Base-by-base conservation (phyloP, 2,329 filamentous ascomycete genomes). In the Phialemoniopsis sp. region DNA sequence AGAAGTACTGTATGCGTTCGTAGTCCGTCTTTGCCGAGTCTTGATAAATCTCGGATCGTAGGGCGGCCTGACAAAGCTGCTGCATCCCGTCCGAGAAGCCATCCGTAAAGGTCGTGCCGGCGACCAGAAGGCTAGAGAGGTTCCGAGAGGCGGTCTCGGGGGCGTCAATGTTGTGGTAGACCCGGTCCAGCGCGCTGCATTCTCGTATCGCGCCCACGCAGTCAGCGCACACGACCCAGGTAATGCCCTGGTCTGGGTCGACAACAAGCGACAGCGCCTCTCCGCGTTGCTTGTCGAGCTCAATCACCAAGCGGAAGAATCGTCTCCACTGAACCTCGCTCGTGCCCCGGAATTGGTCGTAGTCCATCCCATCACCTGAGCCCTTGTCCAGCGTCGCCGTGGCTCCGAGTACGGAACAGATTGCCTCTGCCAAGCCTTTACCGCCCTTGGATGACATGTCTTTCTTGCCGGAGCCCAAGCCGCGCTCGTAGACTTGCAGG, bases 211-310 rank as follows among this genome's bases (percentile, higher is more conserved):
- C 81, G 4, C 87, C 85, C 36, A 94, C 70, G 26, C 85, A 80
- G 60, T 96, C 90, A 2, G 90, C 82, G 52, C 89, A 85, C 5
- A 95, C 73, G 34, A 94, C 75, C 89, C 89, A 96, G 2, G 88
- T 78, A 66, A 90, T 76, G 36, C 84, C 82, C 9, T 76, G 73
- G 35, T 78, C 72, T 1, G 74, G 60, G 53, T 97, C 93, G 40
- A 87, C 81, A 1, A 82, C 78, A 33, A 97, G 68, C 2, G 87
- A 82, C 33, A 97, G 64, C 1, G 87, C 84, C 54, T 96, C 90
- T 14, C 86, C 85, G 53, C 90, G 77, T 53, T 88, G 84, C 53
- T 86, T 89, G 57, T 97, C 89, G 31, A 98, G 68, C 57, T 95
- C 90, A 12, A 87, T 73, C 14, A 95, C 74, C 14, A 97, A 73